phyloP scores from a whole-genome alignment of 225 moss, liverwort and hornwort genomes.

The Sphagnum tenellum region DNA sequence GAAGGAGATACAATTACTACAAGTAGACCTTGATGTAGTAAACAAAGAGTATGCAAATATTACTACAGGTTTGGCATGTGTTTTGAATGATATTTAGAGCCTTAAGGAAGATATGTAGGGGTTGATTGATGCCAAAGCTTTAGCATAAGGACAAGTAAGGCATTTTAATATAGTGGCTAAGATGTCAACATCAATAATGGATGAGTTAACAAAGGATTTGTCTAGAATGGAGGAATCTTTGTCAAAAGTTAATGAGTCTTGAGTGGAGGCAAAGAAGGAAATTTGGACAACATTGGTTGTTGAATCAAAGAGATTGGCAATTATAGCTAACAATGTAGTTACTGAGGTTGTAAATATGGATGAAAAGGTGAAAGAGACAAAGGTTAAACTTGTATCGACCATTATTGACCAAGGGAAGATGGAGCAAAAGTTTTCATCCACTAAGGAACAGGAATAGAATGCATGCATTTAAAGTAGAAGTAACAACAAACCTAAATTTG shows the following conservation, averaged over 20 bases:
- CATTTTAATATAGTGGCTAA: conserved; percentile 12
- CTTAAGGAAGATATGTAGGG: conserved; percentile 19
- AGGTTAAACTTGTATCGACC: conserved; percentile 21
- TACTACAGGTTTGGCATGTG: conserved; percentile 17
- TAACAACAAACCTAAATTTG: conserved; percentile 3
- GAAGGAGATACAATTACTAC: conserved; percentile 27
- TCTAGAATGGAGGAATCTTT: conserved; percentile 51
- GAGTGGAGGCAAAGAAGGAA: conserved; percentile 16
- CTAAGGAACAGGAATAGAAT: conserved; percentile 22
- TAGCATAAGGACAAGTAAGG: conserved; percentile 13
- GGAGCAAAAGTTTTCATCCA: conserved; percentile 8
- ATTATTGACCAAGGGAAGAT: conserved; percentile 17
- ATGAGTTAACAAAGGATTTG: conserved; percentile 52
- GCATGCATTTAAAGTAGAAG: conserved; percentile 9
- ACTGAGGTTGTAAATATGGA: conserved; percentile 18
- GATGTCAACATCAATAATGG: conserved; percentile 20
- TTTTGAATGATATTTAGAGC: conserved; percentile 22
- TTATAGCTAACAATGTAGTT: neutral
- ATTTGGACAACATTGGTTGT: conserved; percentile 1
- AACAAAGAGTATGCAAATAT: conserved; percentile 26
- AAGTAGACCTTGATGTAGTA: conserved; percentile 26
- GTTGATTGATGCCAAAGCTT: conserved; percentile 11
- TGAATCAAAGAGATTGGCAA: conserved; percentile 3
- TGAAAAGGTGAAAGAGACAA: conserved; percentile 17
- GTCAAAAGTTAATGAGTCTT: conserved; percentile 42